Evolutionary conservation across 2,329 filamentous ascomycete genomes (phyloP), one percentile per base, ranked within the genome.

Genomic region (Mycocentrospora acerina): DNA sequence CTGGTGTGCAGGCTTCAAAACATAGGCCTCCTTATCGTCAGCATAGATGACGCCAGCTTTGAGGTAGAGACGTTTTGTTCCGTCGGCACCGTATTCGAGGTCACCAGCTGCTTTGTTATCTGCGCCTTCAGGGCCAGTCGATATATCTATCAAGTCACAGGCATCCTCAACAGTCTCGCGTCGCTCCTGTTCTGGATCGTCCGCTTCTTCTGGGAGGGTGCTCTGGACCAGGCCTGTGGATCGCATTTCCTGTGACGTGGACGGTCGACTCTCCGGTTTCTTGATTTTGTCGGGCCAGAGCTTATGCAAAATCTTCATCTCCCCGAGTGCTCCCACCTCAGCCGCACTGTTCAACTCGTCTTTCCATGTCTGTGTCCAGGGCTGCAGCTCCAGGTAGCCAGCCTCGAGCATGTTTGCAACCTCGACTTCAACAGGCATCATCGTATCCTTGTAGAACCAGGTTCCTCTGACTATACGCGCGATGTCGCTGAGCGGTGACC

Each of bases 391-490:
- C 39, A 85, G 74, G 61, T 95, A 98, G 5, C 91, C 90, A n/a
- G 83, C 79, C 64, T 98, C 93, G 1, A 98, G 76, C 65, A 90
- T 89, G 55, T 97, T 98, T 7, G 93, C 90, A 24, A 96, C 85
- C 12, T 81, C 73, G 1, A 88, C 80, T 47, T 95, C 88, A 5
- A 98, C 80, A 0, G 93, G 93, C 42, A 88, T 74, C 90, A 97
- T 95, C 1, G 86, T 91, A 60, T 96, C 90, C 71, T 86, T 86
- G 68, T 97, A 97, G 64, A 98, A 98, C 93, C 93, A 98, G 1
- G 91, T 97, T 1, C 87, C 90, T 50, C 93, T 79, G 40, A 86
- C 77, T 2, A 97, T 90, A 24, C 83, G 76, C 6, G 88, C 85
- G 22, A 94, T 80, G 59, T 97, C 93, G 56, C 95, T 90, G 22